Evolutionary conservation across 352 stramenopile genomes (phyloP), one percentile per base, ranked within the genome.

Genomic region (Pythium brachiatum): DNA sequence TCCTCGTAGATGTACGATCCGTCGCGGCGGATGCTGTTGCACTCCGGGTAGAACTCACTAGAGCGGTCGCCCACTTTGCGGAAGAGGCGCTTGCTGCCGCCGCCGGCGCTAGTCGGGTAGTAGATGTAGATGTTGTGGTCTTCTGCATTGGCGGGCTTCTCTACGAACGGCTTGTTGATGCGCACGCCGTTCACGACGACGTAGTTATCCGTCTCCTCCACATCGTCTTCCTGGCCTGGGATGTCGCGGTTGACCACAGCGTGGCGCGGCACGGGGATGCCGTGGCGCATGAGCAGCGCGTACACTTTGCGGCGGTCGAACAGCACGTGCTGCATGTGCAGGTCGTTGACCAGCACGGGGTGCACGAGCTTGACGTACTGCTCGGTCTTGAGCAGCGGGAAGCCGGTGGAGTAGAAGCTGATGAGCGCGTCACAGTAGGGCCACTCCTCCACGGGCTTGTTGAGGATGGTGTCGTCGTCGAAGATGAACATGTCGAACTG

Each of bases 71-170:
- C 88, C 13, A 99, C 92, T 77, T 99, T 99, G 12, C 97, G 94
- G 75, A 99, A 99, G 2, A 99, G 73, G 21, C 97, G 97, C 72
- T 99, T 99, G 70, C 95, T 99, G 26, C 98, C 97, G 23, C 98
- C 97, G 26, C 97, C 98, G 12, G 97, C 96, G 57, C 83, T 98
- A 23, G 90, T 97, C 0, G 97, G 97, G 69, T 99, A 99, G 75
- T 99, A 99, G 69, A 99, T 99, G 72, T 98, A 97, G 63, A 99
- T 97, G 69, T 99, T 99, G 76, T 99, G 98, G 82, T 99, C 97
- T 63, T 99, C 98, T 0, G 97, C 96, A 73, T 99, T 86, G 1
- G 98, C 96, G 0, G 98, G 98, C 77, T 99, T 99, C 76, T 99
- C 98, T 0, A 99, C 97, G 65, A 99, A 99, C 2, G 97, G 98